Evolutionary conservation across 1,284 basidiomycete species (phyloP), one percentile per base, ranked within the genome.

Genomic region (Stygiomarasmius scandens): DNA sequence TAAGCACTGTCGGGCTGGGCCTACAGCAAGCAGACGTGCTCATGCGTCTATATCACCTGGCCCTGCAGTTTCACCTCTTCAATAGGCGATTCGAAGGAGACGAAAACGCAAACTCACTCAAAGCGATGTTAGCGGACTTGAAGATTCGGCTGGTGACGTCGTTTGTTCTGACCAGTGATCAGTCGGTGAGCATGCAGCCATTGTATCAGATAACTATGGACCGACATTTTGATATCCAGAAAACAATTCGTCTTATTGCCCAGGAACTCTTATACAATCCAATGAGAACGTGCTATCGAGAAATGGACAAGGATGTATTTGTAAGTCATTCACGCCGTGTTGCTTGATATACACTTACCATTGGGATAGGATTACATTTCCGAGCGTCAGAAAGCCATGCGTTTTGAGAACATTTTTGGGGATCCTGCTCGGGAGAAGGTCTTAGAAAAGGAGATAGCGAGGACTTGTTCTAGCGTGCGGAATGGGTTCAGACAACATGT

Each of bases 401-500:
- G 34, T 23, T 38, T 51, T 12, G 22, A 12, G 6, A 51, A 51
- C 22, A 19, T 24, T 6, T 51, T 51, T 41, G 36, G 32, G 6
- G 22, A 34, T 19, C 49, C 49, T 20, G 29, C 49, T 16, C 20
- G 32, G 8, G 36, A 38, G 32, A 51, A 51, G 23, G 22, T 51
- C 8, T 20, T 51, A 14, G 49, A 51, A n/a, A 5, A 5, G 10
- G 49, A 5, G 16, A 41, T 36, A 5, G n/a, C 32, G 8, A 51
- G 23, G 29, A 8, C 16, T 3, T 20, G 49, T 22, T 51, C 49
- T 5, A 36, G 29, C 19, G 22, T 51, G 8, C 19, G 34, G 3
- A 51, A 51, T 38, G 49, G 36, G 16, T 38, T 51, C 11, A 11
- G 49, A 29, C 49, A 51, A 34, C 49, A 51, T 51, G 49, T 51